Conservation (phyloP, 1,284 basidiomycete species). For the Leccinum griseonigrum region DNA sequence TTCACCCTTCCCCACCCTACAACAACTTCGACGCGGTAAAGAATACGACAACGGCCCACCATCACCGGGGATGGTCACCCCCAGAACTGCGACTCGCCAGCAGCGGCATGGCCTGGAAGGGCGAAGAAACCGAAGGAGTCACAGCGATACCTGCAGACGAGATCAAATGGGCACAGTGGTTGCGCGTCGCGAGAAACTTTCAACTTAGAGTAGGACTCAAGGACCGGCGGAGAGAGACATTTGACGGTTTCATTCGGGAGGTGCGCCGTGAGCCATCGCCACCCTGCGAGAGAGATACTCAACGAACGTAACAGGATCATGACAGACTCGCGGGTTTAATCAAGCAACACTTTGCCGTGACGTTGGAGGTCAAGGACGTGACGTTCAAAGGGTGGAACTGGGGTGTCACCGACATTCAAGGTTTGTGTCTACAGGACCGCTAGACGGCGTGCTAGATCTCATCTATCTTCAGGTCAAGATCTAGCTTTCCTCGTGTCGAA, state of each 20-base stretch:
- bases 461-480: constrained; percentile 65
- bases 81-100: constrained; percentile 85
- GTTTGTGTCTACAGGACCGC: constrained; percentile 41
- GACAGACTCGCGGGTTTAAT: constrained; percentile 75
- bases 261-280: constrained; percentile 39
- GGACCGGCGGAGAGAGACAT: constrained; percentile 77
- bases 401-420: constrained; percentile 94
- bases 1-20: no score
- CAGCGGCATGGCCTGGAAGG: constrained; percentile 93
- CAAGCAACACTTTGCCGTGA: constrained; percentile 83
- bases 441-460: constrained; percentile 2
- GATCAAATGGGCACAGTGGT: constrained; percentile 89
- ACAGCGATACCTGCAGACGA: constrained; percentile 69
- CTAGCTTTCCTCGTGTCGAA: constrained; percentile 90
- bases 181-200: constrained; percentile 88
- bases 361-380: constrained; percentile 84
- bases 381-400: constrained; percentile 98
- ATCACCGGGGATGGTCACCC: background rate
- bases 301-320: constrained; percentile 58
- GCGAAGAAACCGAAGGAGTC: constrained; percentile 61
- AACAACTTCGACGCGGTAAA: no score
- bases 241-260: constrained; percentile 93
- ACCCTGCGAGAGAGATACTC: background rate
- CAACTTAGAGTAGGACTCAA: constrained; percentile 84
- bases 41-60: no score